A percentile compares a stretch with the other conserved stretches of the same genome.
Evolutionary conservation across 116 monocot species (phyloP).

Genomic region (Trichopus zeylanicus): DNA sequence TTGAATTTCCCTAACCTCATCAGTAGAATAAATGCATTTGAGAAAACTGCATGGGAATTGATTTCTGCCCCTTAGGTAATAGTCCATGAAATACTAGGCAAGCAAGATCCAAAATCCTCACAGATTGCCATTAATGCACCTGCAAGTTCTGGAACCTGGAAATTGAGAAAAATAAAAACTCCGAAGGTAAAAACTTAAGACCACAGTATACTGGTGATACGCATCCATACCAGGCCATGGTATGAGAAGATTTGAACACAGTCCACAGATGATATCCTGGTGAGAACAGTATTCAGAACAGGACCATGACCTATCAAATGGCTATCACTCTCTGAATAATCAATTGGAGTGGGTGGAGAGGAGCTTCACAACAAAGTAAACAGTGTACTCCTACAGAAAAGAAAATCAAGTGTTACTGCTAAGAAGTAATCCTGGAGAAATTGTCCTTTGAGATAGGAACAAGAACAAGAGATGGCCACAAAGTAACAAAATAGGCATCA

Average conservation of each 20-base stretch:
- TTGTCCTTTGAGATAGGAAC: neutral
- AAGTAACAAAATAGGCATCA: neutral
- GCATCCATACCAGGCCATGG: conserved; percentile 77
- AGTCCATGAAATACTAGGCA: conserved; percentile 53
- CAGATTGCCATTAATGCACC: conserved; percentile 90
- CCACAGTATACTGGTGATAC: neutral
- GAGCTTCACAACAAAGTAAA: conserved; percentile 72
- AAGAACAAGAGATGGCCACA: neutral
- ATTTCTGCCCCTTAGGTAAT: conserved; percentile 57
- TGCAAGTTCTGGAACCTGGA: conserved; percentile 94
- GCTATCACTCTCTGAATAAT: conserved; percentile 65
- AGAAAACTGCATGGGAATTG: conserved; percentile 69
- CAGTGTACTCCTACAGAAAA: conserved; percentile 77
- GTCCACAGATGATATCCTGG: conserved; percentile 92
- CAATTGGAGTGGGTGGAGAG: conserved; percentile 70
- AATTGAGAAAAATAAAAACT: neutral
- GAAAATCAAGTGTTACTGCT: neutral
- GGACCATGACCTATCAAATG: conserved; percentile 84
- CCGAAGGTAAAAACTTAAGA: too few relatives aligned
- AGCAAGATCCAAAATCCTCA: conserved; percentile 82
- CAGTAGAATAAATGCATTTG: conserved; percentile 95
- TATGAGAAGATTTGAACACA: conserved; percentile 90
- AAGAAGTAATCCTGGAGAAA: neutral
- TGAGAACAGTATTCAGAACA: conserved; percentile 68
- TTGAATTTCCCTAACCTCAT: conserved; percentile 92